Evolutionary conservation across 805 yeast genomes (phyloP), one percentile per base, ranked within the genome.

Genomic region (Starmerella floris): DNA sequence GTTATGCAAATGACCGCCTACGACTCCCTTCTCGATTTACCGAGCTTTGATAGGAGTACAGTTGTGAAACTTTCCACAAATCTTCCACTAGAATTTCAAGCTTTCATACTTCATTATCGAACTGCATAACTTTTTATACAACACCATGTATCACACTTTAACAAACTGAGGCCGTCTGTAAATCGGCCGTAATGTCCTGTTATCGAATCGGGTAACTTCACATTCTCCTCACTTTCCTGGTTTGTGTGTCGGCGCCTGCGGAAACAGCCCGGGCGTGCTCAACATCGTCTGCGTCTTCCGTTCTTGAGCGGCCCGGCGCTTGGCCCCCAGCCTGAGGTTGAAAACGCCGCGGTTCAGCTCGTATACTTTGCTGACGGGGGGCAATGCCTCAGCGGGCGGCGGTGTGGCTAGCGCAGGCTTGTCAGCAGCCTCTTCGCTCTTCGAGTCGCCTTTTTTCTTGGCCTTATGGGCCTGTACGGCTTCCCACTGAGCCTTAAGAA

Each of bases 341-440:
- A 63, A 69, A 6, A 74, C 64, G 43, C 62, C 66, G 34, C 57
- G 58, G 52, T 70, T 56, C 40, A 74, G 60, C 6, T 41, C 46
- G 37, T 46, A 52, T 15, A 33, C 36, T 8, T 28, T 30, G 16
- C 35, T 40, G 10, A 19, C 13, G 3, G 33, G 37, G 17, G 23
- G 27, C 4, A 30, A 39, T n/a, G 19, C 32, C 11, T 5, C 19
- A 3, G 27, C 22, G 20, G n/a, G 10, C 11, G 26, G 16, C 22
- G 30, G 35, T 11, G 33, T n/a, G 10, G 44, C 22, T 17, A 46
- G 46, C 16, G 38, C 42, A 30, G 45, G 36, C 28, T 37, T 49
- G 16, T 51, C 54, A 21, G 48, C 44, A 13, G 25, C 50, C 25
- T 40, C 40, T 20, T 38, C 42, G 10, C 44, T 48, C 35, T 49